Evolutionary conservation across 257 asterid species (phyloP), one percentile per base, ranked within the genome.

Genomic region (Capsicum pubescens): DNA sequence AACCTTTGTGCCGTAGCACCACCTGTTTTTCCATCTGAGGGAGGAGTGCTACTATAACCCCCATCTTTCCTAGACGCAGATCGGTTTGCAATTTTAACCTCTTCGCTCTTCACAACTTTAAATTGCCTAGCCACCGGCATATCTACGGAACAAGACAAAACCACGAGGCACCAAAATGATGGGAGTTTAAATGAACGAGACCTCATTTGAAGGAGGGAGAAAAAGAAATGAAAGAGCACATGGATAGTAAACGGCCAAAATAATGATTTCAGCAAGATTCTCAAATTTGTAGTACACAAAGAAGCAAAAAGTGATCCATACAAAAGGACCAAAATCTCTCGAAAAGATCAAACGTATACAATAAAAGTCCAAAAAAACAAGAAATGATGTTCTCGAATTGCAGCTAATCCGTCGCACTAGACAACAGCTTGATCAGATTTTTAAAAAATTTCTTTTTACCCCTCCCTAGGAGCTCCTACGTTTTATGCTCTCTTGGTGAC

Each of bases 21-120:
- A 60, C 82, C 86, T 58, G 78, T 42, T 50, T 83, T 88, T 7
- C 55, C 85, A 85, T 79, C 89, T 13, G 74, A 46, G 5, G 56
- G 56, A 86, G 89, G 46, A 42, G 64, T 83, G 46, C 17, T 70
- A 70, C 70, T 52, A 79, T 14, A 77, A 50, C 82, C 87, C 32
- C 60, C 76, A 8, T 83, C 70, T 39, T 50, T 81, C 55, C 82
- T 89, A 16, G 82, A 26, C 61, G 70, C 81, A 83, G 95, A 79
- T 42, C 64, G 91, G 48, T 83, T 86, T 58, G 57, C 88, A 64
- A 79, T 80, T 19, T 83, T 82, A 13, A 71, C 60, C 4, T 88
- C 90, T 74, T 88, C 95, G 84, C 87, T 84, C 85, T 88, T 86
- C 88, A 77, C 90, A 70, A 58, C 54, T 72, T 77, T 88, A 70